Percentiles rank a stretch among this genome's conserved stretches.
Conservation (phyloP, 1,284 basidiomycete species). For the Ustilago vetiveriae region DNA sequence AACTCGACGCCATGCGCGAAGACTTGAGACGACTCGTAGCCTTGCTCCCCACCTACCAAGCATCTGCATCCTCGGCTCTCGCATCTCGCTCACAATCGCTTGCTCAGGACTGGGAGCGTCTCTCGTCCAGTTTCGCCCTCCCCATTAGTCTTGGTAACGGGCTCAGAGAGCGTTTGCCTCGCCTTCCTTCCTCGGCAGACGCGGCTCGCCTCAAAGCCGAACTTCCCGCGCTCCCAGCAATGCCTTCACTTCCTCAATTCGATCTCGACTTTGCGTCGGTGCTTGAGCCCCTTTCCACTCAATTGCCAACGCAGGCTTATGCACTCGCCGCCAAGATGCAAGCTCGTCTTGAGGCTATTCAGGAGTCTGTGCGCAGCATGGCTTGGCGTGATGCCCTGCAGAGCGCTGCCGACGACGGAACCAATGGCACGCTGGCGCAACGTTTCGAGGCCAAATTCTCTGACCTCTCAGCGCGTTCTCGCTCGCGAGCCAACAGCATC, state of each 20-base stretch:
- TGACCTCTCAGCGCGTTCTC: conserved; percentile 32
- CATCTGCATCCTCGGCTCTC: conserved; percentile 42
- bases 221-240: conserved; percentile 27
- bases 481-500: conserved; percentile 41
- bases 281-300: conserved; percentile 36
- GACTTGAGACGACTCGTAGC: conserved; percentile 43
- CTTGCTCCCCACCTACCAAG: conserved; percentile 40
- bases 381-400: conserved; percentile 48
- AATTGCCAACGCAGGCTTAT: conserved; percentile 36
- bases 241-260: conserved; percentile 37
- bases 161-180: conserved; percentile 31
- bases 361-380: conserved; percentile 52
- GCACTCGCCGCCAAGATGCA: conserved; percentile 50
- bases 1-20: conserved; percentile 53
- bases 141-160: conserved; percentile 38
- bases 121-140: conserved; percentile 38
- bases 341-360: conserved; percentile 42
- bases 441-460: conserved; percentile 40
- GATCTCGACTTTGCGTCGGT: conserved; percentile 45
- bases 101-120: conserved; percentile 44
- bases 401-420: conserved; percentile 9
- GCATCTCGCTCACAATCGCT: conserved; percentile 49
- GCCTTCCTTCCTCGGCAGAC: conserved; percentile 37
- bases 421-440: conserved; percentile 10
- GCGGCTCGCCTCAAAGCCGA: conserved; percentile 26